Evolutionary conservation across 2,329 filamentous ascomycete species (phyloP), one percentile per base, ranked within the genome.

Genomic region (Verticillium klebahnii): DNA sequence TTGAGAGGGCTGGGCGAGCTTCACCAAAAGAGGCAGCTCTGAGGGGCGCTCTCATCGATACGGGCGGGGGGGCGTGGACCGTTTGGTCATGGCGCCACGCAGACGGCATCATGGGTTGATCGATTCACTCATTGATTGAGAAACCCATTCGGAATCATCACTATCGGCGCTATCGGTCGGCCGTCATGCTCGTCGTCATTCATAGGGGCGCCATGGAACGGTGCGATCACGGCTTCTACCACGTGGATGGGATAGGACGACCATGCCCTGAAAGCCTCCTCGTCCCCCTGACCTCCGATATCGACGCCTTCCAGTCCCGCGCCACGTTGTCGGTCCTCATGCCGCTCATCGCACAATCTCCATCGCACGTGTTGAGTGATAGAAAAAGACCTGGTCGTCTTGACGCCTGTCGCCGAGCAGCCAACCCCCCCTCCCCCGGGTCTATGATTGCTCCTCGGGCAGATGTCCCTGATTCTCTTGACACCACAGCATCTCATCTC

Each of bases 1-100:
- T 45, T 45, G 45, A 52, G 45, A 52, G n/a, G 31, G 32, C 29
- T 37, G 32, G 31, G 37, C 57, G 57, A 50, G 25, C 57, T 58
- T 58, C 57, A 31, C 57, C 57, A 23, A 40, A 58, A 58, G 37
- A 58, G 57, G 57, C 57, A 58, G 57, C 23, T 37, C 32, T 34
- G 14, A 37, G 36, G 37, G 37, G n/a, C 34, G 14, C 14, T 23
- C 19, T 25, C 12, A 23, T 15, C 39, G 57, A 58, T 58, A 58
- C 57, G 57, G 57, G 57, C 37, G 37, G 57, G 37, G 37, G 57
- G 57, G 45, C 19, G 45, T 52, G 8, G 45, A 52, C 45, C 45
- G 19, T 52, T 52, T 52, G 45, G 45, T 52, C 45, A 11, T 52
- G 45, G 45, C 45, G 45, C 45, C 45, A 52, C 11, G 19, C n/a